Base-by-base conservation (phyloP, 192 early-diverging fungal species). In the Funneliformis mosseae region DNA sequence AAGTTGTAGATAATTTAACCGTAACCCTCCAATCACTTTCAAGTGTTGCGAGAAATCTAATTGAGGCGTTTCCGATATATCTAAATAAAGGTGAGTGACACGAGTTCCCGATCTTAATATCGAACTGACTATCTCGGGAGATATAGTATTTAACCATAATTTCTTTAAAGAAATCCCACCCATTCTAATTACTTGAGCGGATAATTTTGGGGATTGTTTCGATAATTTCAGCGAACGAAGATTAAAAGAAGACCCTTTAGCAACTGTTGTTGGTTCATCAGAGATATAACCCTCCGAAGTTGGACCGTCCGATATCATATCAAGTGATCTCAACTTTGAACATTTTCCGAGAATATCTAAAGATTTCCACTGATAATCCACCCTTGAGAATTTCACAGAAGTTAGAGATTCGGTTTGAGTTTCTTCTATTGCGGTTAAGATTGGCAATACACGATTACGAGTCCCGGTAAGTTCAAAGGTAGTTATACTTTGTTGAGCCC, bases 341-440 rank as follows among this genome's bases (percentile, higher is more conserved):
- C 68, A 70, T 70, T 70, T 70, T 41, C 38, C 33, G 10, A 70
- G 39, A n/a, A 70, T 8, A 3, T 70, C 68, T 39, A 70, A 21
- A 38, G 39, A 70, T 41, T 33, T 8, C 68, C 68, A 70, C 9
- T 70, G 68, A 70, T 70, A 70, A 43, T 70, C n/a, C 42, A 42
- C 42, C 4, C 21, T n/a, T 39, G 21, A n/a, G 43, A 70, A 70
- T 70, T 70, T 70, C 3, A 70, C 8, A 14, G 5, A 45, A 42
- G 68, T 70, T 5, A 70, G 39, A 10, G 68, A 42, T 5, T 28
- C 5, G 9, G 21, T 9, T n/a, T 70, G 68, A 38, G 28, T 41
- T 70, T 70, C 33, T 3, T 33, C 68, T 39, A 70, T 21, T 8
- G 68, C 16, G 4, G 21, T 23, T 8, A 70, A 42, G 7, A 70